These are phyloP conservation scores for Mycosarcoma maydis DNA, from an alignment of 1,284 basidiomycete species.

Conservation along the genomic window DNA sequence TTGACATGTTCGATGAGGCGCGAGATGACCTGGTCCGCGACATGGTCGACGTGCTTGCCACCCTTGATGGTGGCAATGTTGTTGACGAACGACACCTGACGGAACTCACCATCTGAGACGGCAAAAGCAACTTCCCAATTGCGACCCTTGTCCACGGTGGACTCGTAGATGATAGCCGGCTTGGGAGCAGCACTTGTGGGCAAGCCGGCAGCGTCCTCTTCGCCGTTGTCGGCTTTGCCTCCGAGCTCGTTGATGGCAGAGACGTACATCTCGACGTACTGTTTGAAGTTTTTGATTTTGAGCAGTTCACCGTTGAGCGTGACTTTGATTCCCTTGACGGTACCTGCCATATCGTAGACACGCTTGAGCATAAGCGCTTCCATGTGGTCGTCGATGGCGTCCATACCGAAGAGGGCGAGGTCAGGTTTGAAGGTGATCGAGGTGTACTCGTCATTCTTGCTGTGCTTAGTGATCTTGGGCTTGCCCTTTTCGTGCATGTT, in stretches of 20 bases:
- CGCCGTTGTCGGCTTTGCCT: constrained; percentile 45
- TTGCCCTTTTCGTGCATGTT: constrained; percentile 91
- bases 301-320: constrained; percentile 90
- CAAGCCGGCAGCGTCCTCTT: constrained; percentile 54
- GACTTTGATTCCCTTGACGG: constrained; percentile 91
- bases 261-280: constrained; percentile 93
- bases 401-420: constrained; percentile 90
- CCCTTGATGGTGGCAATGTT: constrained; percentile 97
- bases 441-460: constrained; percentile 81
- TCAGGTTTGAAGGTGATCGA: constrained; percentile 94
- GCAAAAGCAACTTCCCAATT: constrained; percentile 98
- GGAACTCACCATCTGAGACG: constrained; percentile 84
- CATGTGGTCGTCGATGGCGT: constrained; percentile 88
- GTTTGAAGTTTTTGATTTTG: constrained; percentile 95
- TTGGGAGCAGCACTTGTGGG: constrained; percentile 78
- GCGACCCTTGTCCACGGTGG: constrained; percentile 71
- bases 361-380: constrained; percentile 89
- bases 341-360: constrained; percentile 97
- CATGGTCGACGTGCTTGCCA: constrained; percentile 88
- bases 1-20: constrained; percentile 77
- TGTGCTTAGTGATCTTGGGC: constrained; percentile 88
- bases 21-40: constrained; percentile 90
- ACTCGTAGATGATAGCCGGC: constrained; percentile 83
- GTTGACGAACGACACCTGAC: constrained; percentile 93
- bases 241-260: constrained; percentile 68